Base-by-base conservation (phyloP, 148 eudicot genomes). In the Suaeda aralocaspica region DNA sequence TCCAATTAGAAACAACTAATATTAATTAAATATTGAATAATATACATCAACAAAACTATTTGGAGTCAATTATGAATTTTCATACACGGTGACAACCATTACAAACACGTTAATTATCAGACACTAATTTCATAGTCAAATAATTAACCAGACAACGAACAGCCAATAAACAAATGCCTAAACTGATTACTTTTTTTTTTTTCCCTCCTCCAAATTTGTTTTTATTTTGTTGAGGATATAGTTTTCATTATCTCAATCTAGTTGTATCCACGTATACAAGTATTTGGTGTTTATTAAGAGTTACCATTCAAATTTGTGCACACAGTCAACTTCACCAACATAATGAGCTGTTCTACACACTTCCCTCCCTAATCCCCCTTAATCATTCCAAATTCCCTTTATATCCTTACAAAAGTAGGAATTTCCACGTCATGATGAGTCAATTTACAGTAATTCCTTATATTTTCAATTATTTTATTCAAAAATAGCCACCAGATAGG, bases 221-320 rank as follows among this genome's bases (percentile, higher is more conserved):
- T n/a, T n/a, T n/a, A n/a, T n/a, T n/a, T n/a, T n/a, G n/a, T n/a
- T n/a, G n/a, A n/a, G n/a, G n/a, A n/a, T n/a, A n/a, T n/a, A n/a
- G n/a, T 33, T 22, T 13, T 59, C 42, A 14, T 59, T 59, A 31
- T 59, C 22, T 11, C 6, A 3, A 13, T 59, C 64, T 18, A 59
- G 64, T 59, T 59, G 64, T 59, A 14, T 59, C 64, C 64, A 59
- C 64, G 64, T 33, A 30, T 3, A 28, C n/a, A 33, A 5, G 6
- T 18, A 6, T 49, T 49, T 1, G 8, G 22, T 49, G 24, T n/a
- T 49, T 49, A 1, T 19, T 18, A 1, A 1, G 4, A 49, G 19
- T 58, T 59, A 21, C 66, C 66, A 36, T 41, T 63, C 50, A 16
- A 59, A 63, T 63, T 63, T 63, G 67, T n/a, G n/a, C n/a, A n/a